Percentiles rank a stretch among this genome's conserved stretches.
phyloP scores from a whole-genome alignment of 2,329 filamentous ascomycete genomes.

The Exophiala bonariae region DNA sequence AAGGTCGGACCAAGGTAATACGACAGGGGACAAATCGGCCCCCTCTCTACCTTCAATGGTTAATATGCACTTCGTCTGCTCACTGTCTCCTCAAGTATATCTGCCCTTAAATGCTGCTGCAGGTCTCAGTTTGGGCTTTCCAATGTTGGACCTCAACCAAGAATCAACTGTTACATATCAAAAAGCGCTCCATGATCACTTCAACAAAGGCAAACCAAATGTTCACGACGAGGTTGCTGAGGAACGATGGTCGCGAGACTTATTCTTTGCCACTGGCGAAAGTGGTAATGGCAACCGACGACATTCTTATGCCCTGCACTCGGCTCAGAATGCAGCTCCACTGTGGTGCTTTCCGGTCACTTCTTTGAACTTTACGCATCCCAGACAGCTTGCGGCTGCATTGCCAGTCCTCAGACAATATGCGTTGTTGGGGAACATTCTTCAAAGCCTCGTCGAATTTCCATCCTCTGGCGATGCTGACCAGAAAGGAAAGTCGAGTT shows the following conservation, averaged over 20 bases:
- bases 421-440: slow-evolving; percentile 41
- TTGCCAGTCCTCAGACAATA: slow-evolving; percentile 48
- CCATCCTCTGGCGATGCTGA: slow-evolving; percentile 19
- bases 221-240: slow-evolving; percentile 31
- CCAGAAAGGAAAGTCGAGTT: too few species aligned
- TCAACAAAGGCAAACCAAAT: background rate
- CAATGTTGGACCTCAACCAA: slow-evolving; percentile 36
- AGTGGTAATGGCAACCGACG: slow-evolving; percentile 32
- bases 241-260: slow-evolving; percentile 35
- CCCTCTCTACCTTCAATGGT: slow-evolving; percentile 38
- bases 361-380: slow-evolving; percentile 46
- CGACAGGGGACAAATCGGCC: slow-evolving; percentile 37
- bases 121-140: slow-evolving; percentile 40
- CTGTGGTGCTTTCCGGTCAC: slow-evolving; percentile 32
- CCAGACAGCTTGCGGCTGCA: slow-evolving; percentile 44
- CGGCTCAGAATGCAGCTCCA: slow-evolving; percentile 34
- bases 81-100: slow-evolving; percentile 42
- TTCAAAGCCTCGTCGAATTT: slow-evolving; percentile 36
- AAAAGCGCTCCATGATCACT: slow-evolving; percentile 15
- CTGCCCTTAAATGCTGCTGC: slow-evolving; percentile 43
- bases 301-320: slow-evolving; percentile 46
- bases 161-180: slow-evolving; percentile 27
- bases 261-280: slow-evolving; percentile 34
- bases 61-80: slow-evolving; percentile 46
- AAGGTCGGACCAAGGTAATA: slow-evolving; percentile 33